Percentiles rank a stretch among this genome's conserved stretches.
phyloP scores from a whole-genome alignment of 805 yeast species.

The Pichia scutulata region DNA sequence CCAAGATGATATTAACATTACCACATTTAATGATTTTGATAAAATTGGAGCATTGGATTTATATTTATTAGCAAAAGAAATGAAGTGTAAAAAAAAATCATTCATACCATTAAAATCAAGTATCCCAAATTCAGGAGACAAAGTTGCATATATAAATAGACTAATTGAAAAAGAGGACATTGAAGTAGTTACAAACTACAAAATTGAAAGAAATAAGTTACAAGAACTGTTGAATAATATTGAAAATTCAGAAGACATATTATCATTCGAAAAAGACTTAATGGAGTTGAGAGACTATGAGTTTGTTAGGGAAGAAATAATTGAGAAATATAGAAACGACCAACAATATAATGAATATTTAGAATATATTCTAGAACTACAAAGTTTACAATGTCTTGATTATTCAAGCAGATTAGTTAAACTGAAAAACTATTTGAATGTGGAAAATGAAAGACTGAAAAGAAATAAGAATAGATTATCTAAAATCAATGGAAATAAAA shows the following conservation, averaged over 20 bases:
- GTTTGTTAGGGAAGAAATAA: constrained; percentile 20
- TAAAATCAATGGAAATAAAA: constrained; percentile 3
- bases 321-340: constrained; percentile 21
- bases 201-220: constrained; percentile 5
- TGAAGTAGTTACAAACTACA: constrained; percentile 6
- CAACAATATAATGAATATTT: constrained; percentile 21
- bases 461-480: constrained; percentile 16
- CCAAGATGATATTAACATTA: not conserved
- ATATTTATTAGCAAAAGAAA: constrained; percentile 14
- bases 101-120: not conserved
- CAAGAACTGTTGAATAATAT: constrained; percentile 10
- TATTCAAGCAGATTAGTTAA: constrained; percentile 25
- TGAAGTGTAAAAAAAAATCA: not conserved
- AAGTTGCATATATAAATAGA: constrained; percentile 6
- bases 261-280: constrained; percentile 22
- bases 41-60: constrained; percentile 14
- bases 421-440: constrained; percentile 25
- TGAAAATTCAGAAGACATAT: constrained; percentile 9
- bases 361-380: constrained; percentile 20
- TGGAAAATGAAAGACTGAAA: constrained; percentile 20
- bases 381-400: constrained; percentile 21
- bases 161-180: constrained; percentile 2
- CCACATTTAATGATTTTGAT: constrained; percentile 5
- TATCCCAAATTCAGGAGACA: not conserved
- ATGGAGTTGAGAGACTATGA: constrained; percentile 29